Evolutionary conservation across 352 stramenopile species (phyloP).

Genomic region (Globisporangium echinulatum): DNA sequence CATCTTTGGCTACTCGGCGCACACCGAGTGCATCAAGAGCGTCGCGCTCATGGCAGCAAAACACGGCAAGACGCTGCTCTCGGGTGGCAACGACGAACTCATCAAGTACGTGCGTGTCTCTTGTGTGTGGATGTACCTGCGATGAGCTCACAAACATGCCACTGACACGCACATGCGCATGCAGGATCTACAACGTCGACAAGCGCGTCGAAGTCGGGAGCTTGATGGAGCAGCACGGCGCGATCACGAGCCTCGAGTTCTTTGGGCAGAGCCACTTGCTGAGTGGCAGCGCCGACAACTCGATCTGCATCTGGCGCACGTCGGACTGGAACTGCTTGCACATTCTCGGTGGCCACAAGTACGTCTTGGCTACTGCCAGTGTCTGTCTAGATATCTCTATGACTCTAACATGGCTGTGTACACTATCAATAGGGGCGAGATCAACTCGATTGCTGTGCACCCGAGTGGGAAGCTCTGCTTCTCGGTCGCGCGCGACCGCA

Average conservation of each 20-base stretch:
- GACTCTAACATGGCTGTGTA: no score
- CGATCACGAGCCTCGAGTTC: slow-evolving; percentile 84
- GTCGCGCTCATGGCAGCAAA: slow-evolving; percentile 75
- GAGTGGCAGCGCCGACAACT: slow-evolving; percentile 83
- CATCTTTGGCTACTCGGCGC: slow-evolving; percentile 77
- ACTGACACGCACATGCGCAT: not conserved
- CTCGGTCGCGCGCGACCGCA: slow-evolving; percentile 76
- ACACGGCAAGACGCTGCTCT: slow-evolving; percentile 78
- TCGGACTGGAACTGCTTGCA: slow-evolving; percentile 88
- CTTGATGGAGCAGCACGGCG: slow-evolving; percentile 82
- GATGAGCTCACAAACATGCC: not conserved
- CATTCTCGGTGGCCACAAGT: slow-evolving; percentile 87
- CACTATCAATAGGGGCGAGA: slow-evolving; percentile 37
- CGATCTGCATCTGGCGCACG: slow-evolving; percentile 87
- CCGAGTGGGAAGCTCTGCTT: slow-evolving; percentile 87
- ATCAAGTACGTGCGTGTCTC: slow-evolving; percentile 55
- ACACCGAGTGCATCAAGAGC: slow-evolving; percentile 84
- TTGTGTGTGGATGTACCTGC: not conserved
- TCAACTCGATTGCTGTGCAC: slow-evolving; percentile 83
- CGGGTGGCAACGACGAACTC: slow-evolving; percentile 78
- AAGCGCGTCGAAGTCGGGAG: slow-evolving; percentile 83
- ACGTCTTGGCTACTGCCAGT: slow-evolving; percentile 1
- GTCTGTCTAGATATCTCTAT: not conserved
- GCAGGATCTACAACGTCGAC: slow-evolving; percentile 85
- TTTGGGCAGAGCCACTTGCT: slow-evolving; percentile 84